These are phyloP conservation scores for Cutaneotrichosporon mucoides DNA, from an alignment of 1,284 basidiomycete species.

Conservation along the genomic window DNA sequence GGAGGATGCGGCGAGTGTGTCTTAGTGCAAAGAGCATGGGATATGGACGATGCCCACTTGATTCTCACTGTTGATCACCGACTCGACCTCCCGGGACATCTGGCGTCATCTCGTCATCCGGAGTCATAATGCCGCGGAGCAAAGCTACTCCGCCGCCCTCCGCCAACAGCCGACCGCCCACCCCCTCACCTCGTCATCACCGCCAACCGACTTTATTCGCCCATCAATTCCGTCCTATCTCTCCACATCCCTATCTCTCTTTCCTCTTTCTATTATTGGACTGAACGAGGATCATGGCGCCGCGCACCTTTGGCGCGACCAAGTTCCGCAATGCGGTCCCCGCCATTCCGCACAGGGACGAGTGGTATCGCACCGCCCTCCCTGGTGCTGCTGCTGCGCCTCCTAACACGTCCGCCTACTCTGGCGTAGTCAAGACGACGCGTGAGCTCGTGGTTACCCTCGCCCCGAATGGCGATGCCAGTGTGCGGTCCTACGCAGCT, in stretches of 20 bases:
- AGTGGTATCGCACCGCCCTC: conserved; percentile 33
- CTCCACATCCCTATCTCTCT: not conserved
- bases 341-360: conserved; percentile 24
- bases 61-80: not conserved
- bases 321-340: conserved; percentile 43
- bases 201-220: too few relatives aligned
- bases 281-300: conserved; percentile 14
- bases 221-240: not conserved
- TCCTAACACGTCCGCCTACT: conserved; percentile 24
- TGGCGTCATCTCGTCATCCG: not conserved
- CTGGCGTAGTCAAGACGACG: conserved; percentile 34
- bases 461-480: conserved; percentile 30
- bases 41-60: not conserved
- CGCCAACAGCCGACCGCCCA: not conserved
- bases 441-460: conserved; percentile 35
- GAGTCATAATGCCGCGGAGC: not conserved
- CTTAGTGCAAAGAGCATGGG: not conserved
- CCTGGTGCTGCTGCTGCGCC: conserved; percentile 12
- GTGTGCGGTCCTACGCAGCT: conserved; percentile 25
- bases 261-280: too few relatives aligned
- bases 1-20: not conserved
- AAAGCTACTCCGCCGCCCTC: not conserved
- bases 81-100: too few relatives aligned
- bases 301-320: conserved; percentile 37
- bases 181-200: not conserved